phyloP scores from a whole-genome alignment of 2,329 filamentous ascomycete genomes.

The Sclerotiophoma versabilis region DNA sequence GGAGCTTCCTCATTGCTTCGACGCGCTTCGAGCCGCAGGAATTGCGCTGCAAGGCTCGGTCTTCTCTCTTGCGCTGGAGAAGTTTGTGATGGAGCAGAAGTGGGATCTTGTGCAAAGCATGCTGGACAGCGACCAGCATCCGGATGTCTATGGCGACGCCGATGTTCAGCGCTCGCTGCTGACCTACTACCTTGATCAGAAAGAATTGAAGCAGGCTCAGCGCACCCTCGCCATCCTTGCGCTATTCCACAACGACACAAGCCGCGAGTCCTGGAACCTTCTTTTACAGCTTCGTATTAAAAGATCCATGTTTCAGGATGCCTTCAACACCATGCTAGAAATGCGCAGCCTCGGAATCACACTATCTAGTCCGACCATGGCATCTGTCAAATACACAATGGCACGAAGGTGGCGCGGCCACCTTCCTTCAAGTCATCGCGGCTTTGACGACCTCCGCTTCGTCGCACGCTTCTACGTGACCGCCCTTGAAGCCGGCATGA shows the following conservation, averaged over 20 bases:
- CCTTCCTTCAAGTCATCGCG: slow-evolving; percentile 30
- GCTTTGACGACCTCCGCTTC: slow-evolving; percentile 52
- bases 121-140: slow-evolving; percentile 68
- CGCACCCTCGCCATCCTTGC: slow-evolving; percentile 63
- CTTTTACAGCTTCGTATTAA: slow-evolving; percentile 53
- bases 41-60: slow-evolving; percentile 69
- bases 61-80: slow-evolving; percentile 71
- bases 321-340: slow-evolving; percentile 53
- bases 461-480: slow-evolving; percentile 58
- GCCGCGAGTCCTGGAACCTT: slow-evolving; percentile 56
- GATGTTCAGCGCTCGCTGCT: slow-evolving; percentile 63
- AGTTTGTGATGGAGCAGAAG: slow-evolving; percentile 67
- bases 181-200: slow-evolving; percentile 57
- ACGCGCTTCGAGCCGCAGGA: slow-evolving; percentile 65
- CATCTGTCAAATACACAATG: slow-evolving; percentile 51
- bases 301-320: slow-evolving; percentile 31
- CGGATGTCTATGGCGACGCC: slow-evolving; percentile 66
- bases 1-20: slow-evolving; percentile 66
- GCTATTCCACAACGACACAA: slow-evolving; percentile 48
- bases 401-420: slow-evolving; percentile 49
- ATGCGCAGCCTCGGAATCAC: slow-evolving; percentile 57
- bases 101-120: slow-evolving; percentile 60
- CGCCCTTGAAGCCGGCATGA: slow-evolving; percentile 54
- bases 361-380: slow-evolving; percentile 54
- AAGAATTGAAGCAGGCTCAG: slow-evolving; percentile 61